These are phyloP conservation scores for Acer campestre DNA, from an alignment of 345 rosid genomes.

Conservation along the genomic window DNA sequence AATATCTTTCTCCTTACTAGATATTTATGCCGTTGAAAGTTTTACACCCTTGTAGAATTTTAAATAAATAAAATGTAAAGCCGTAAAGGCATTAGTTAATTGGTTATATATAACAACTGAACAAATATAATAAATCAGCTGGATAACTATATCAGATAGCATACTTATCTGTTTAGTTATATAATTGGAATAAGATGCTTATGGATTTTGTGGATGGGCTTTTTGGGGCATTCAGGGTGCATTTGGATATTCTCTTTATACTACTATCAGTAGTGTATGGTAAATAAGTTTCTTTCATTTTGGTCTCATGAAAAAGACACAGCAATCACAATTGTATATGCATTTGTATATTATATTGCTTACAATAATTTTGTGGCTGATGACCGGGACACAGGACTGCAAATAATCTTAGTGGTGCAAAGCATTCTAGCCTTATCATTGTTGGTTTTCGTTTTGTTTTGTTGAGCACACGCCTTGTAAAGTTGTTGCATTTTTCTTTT, in stretches of 20 bases:
- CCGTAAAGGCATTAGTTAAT: not conserved
- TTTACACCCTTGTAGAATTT: not conserved
- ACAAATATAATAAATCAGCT: not conserved
- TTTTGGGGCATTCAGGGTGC: not conserved
- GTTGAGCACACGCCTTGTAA: not conserved
- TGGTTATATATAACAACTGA: not conserved
- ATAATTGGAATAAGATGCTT: not conserved
- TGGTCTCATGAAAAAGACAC: not conserved
- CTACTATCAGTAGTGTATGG: not conserved
- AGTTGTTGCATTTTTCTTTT: conserved; percentile 10
- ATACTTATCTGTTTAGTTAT: not conserved
- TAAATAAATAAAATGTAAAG: not conserved
- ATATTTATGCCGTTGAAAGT: not conserved
- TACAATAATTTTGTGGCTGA: not conserved
- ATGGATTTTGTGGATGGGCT: not conserved
- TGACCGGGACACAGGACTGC: not conserved
- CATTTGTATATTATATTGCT: not conserved
- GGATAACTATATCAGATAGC: not conserved
- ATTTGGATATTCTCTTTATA: not conserved
- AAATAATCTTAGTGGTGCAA: not conserved
- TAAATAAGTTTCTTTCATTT: not conserved
- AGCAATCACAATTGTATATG: not conserved
- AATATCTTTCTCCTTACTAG: not conserved
- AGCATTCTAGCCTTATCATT: not conserved
- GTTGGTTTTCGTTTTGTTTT: not conserved